Conservation (phyloP, 192 early-diverging fungal species). For the Coemansia sp. region DNA sequence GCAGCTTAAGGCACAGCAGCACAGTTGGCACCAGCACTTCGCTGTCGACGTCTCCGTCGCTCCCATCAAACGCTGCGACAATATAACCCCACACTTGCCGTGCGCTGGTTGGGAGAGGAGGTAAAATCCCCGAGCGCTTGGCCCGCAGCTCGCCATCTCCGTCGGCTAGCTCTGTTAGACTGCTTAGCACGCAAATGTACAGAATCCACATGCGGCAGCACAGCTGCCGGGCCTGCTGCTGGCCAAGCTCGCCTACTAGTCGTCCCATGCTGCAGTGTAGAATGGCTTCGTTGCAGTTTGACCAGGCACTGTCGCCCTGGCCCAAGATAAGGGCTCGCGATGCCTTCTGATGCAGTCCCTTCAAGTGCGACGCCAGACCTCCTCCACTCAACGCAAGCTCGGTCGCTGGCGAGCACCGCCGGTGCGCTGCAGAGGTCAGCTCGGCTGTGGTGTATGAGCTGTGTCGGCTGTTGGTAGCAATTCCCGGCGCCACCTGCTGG, state of each 20-base stretch:
- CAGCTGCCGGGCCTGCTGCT: conserved; percentile 48
- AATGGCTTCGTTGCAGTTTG: conserved; percentile 28
- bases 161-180: conserved; percentile 35
- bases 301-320: conserved; percentile 37
- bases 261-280: conserved; percentile 36
- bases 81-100: conserved; percentile 41
- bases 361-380: conserved; percentile 18
- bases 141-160: conserved; percentile 30
- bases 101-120: conserved; percentile 26
- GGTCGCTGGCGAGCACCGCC: not conserved
- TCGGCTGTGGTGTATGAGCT: not conserved
- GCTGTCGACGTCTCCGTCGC: conserved; percentile 45
- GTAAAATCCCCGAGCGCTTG: conserved; percentile 7
- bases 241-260: conserved; percentile 34
- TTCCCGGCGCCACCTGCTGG: not conserved
- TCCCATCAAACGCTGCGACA: conserved; percentile 40
- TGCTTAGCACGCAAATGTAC: conserved; percentile 52
- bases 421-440: not conserved
- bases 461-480: not conserved
- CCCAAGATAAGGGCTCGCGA: conserved; percentile 50
- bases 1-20: conserved; percentile 50
- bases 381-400: not conserved
- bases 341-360: conserved; percentile 46
- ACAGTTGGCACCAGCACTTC: conserved; percentile 50
- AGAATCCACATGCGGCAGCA: conserved; percentile 53